These are phyloP conservation scores for Bauhinia variegata DNA, from an alignment of 306 rosid species.

Conservation along the genomic window DNA sequence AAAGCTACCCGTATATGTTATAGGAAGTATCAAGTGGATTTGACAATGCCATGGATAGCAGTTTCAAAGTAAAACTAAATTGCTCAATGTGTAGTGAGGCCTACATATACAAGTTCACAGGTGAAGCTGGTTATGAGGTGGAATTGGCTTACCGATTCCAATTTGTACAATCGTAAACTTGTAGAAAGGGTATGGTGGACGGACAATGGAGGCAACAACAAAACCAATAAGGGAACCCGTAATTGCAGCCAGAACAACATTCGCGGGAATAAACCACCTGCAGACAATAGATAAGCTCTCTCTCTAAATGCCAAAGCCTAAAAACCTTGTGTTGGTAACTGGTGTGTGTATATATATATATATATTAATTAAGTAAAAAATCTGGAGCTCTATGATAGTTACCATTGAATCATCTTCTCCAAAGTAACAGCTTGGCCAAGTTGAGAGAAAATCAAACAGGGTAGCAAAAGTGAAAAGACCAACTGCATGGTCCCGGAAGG, in stretches of 20 bases:
- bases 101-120: neutral
- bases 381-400: conserved; percentile 13
- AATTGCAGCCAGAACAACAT: conserved; percentile 71
- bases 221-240: conserved; percentile 86
- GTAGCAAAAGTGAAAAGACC: conserved; percentile 91
- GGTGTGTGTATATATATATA: too few species aligned
- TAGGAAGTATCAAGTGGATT: conserved; percentile 1
- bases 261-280: conserved; percentile 98
- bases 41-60: neutral
- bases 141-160: conserved; percentile 77
- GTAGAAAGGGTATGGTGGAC: conserved; percentile 94
- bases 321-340: neutral
- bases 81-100: neutral
- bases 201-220: conserved; percentile 67
- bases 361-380: neutral
- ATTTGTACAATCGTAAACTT: conserved; percentile 85
- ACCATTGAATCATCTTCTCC: conserved; percentile 89
- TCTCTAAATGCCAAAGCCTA: conserved; percentile 2
- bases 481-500: conserved; percentile 53
- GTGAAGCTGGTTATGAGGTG: conserved; percentile 5
- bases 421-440: conserved; percentile 85
- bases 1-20: too few species aligned
- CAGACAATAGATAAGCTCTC: conserved; percentile 18
- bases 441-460: conserved; percentile 91
- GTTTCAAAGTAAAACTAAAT: neutral